Base-by-base conservation (phyloP, 2,329 filamentous ascomycete genomes). In the Stenocarpella maydis region DNA sequence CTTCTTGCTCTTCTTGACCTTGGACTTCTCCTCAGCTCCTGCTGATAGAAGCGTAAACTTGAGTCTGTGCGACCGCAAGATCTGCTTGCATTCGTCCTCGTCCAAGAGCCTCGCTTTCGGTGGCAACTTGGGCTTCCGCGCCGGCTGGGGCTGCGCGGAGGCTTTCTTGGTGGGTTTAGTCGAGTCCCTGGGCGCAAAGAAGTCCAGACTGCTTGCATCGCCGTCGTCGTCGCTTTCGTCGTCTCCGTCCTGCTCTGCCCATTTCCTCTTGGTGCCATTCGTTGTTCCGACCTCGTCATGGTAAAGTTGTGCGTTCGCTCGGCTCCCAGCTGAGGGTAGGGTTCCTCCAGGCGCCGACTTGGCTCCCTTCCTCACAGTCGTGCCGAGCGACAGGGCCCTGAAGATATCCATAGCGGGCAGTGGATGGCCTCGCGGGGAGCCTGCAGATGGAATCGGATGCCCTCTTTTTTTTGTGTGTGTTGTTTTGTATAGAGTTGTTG, bases 41-140 rank as follows among this genome's bases (percentile, higher is more conserved):
- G 78, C 85, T 28, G 87, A 88, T n/a, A 97, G 82, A 60, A 97
- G 83, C 0, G 92, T 93, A 47, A 97, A 87, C 79, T 97, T 97
- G 73, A 98, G 84, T 72, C 94, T 92, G 80, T 97, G 94, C 68
- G 90, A 91, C 71, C 90, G 90, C 71, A 97, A 81, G 14, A 95
- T 84, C 70, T 90, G 88, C 74, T 91, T 90, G 74, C 92, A 91
- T 77, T 95, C 89, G 68, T 91, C 90, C 75, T 92, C 86, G 74
- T 89, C 87, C 74, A 94, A 84, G 14, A 80, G 76, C 34, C 77
- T 77, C 21, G 74, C 74, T 65, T 80, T 77, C 65, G 77, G 77
- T 19, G 77, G 74, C 19, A 75, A 74, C 28, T 74, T 75, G 54
- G 68, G 67, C 31, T 72, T 72, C 28, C 49, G 76, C 17, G 78